Evolutionary conservation across 495 filamentous ascomycete species (phyloP).

Genomic region (Penicillium riverlandense): DNA sequence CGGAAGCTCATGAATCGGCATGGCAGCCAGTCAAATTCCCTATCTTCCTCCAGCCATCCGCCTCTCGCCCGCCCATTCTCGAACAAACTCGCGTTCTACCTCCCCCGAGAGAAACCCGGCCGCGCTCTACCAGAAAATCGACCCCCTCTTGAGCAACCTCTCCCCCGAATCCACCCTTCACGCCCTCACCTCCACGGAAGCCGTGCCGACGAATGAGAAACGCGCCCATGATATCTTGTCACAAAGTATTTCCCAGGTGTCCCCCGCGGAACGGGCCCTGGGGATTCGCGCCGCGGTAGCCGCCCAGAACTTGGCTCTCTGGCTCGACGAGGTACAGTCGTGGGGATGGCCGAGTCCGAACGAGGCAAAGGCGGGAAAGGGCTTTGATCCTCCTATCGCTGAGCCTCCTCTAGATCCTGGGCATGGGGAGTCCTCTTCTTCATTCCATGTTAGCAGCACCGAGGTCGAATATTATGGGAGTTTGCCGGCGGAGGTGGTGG

Average conservation of each 20-base stretch:
- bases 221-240: conserved; percentile 48
- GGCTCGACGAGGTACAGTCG: conserved; percentile 66
- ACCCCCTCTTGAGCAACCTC: conserved; percentile 47
- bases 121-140: conserved; percentile 26
- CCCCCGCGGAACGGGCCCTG: conserved; percentile 59
- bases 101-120: conserved; percentile 19
- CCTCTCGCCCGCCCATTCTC: conserved; percentile 19
- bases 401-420: too few species aligned
- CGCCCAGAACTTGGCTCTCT: conserved; percentile 64
- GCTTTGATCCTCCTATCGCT: conserved; percentile 46
- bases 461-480: conserved; percentile 59
- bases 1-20: conserved; percentile 12
- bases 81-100: conserved; percentile 17
- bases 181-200: conserved; percentile 47
- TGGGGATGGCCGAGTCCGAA: conserved; percentile 64
- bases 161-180: conserved; percentile 50
- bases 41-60: conserved; percentile 22
- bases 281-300: conserved; percentile 68
- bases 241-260: conserved; percentile 58
- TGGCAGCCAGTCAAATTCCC: conserved; percentile 28
- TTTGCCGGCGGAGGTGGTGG: conserved; percentile 52
- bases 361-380: conserved; percentile 33
- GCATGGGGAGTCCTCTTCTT: too few species aligned
- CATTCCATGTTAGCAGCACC: background rate
- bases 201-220: conserved; percentile 42